These are phyloP conservation scores for Garcia nutans DNA, from an alignment of 345 rosid genomes.

Conservation along the genomic window DNA sequence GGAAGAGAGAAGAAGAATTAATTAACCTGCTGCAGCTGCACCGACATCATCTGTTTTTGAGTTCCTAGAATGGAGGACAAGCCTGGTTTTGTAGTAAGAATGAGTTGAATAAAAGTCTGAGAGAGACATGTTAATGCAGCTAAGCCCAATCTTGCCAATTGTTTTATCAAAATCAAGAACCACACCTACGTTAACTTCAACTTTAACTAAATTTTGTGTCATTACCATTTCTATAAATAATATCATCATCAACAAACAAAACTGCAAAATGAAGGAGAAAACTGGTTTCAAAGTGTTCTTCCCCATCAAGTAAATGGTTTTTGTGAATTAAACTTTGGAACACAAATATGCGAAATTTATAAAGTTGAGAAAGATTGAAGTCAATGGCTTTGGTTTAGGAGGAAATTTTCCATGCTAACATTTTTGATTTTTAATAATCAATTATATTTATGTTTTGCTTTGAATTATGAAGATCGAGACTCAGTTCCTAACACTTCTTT, in stretches of 20 bases:
- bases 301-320: too few species aligned
- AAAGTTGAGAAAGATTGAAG: too few species aligned
- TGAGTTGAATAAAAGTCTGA: slow-evolving; percentile 30
- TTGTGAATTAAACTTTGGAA: too few species aligned
- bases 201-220: neutral
- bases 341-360: too few species aligned
- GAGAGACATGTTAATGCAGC: slow-evolving; percentile 35
- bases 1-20: too few species aligned
- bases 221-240: neutral
- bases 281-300: neutral
- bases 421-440: too few species aligned
- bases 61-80: slow-evolving; percentile 21
- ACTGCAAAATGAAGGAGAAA: neutral
- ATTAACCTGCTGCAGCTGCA: slow-evolving; percentile 34
- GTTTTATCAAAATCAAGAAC: slow-evolving; percentile 14
- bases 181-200: slow-evolving; percentile 32
- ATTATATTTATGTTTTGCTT: too few species aligned
- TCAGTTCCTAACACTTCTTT: too few species aligned
- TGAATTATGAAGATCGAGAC: too few species aligned
- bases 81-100: slow-evolving; percentile 28
- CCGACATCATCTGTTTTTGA: slow-evolving; percentile 26
- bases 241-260: too few species aligned
- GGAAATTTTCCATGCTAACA: too few species aligned
- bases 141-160: slow-evolving; percentile 10
- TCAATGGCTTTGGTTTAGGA: too few species aligned